A percentile compares a stretch with the other conserved stretches of the same genome.
Conservation (phyloP, 352 stramenopile genomes). For the Phytophthora kernoviae region DNA sequence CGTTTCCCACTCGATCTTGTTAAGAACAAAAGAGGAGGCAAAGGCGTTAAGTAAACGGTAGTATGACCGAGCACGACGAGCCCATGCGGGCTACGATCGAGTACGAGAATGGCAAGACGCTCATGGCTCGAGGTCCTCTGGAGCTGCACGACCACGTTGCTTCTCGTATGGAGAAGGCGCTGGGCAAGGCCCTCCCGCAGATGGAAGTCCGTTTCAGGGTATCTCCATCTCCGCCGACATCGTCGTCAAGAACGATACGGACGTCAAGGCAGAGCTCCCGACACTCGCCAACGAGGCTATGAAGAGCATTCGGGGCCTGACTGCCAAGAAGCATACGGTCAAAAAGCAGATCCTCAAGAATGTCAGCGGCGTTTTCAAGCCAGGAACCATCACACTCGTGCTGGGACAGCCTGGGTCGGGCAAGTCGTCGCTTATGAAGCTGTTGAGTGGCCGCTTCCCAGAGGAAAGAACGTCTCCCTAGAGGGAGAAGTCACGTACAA, state of each 20-base stretch:
- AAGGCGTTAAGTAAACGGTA: too few relatives aligned
- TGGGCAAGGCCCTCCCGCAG: not conserved
- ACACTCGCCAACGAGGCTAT: conserved; percentile 18
- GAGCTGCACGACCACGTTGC: conserved; percentile 24
- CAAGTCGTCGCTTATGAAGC: conserved; percentile 32
- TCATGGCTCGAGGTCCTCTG: conserved; percentile 25
- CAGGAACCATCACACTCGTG: too few relatives aligned
- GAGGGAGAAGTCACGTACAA: conserved; percentile 21
- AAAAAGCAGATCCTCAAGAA: conserved; percentile 17
- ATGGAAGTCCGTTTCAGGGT: not conserved
- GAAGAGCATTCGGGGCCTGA: conserved; percentile 6
- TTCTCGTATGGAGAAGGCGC: not conserved
- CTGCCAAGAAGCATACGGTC: conserved; percentile 21
- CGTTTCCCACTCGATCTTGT: too few relatives aligned
- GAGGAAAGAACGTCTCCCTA: conserved; percentile 24
- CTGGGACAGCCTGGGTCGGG: too few relatives aligned
- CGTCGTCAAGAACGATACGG: not conserved
- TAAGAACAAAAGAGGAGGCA: too few relatives aligned
- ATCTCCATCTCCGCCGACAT: conserved; percentile 1
- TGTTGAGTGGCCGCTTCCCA: conserved; percentile 33
- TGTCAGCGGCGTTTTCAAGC: too few relatives aligned
- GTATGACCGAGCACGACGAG: not conserved
- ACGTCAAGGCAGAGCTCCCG: conserved; percentile 8
- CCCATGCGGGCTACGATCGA: conserved; percentile 4
- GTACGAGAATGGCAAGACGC: conserved; percentile 16